phyloP scores from a whole-genome alignment of 164 flowering plant species.

The Vitis cinerea region DNA sequence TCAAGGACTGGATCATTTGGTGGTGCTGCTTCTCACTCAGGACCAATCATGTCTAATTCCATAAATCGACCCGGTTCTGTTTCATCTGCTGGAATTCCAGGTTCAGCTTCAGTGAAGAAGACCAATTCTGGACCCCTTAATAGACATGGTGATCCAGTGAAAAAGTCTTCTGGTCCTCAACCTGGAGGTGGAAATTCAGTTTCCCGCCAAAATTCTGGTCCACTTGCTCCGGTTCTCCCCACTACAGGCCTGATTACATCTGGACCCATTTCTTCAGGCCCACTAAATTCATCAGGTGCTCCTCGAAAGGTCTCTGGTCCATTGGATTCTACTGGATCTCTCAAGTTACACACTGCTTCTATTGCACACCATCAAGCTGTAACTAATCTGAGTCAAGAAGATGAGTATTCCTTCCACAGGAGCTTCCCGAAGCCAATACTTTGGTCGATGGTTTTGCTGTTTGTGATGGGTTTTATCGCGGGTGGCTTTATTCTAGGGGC shows the following conservation, averaged over 20 bases:
- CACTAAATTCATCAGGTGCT: slow-evolving; percentile 83
- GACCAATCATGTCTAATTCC: slow-evolving; percentile 64
- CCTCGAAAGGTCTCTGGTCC: slow-evolving; percentile 86
- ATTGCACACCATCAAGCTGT: slow-evolving; percentile 80
- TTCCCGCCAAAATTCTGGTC: slow-evolving; percentile 90
- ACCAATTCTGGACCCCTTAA: slow-evolving; percentile 92
- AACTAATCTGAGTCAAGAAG: slow-evolving; percentile 75
- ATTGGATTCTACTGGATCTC: slow-evolving; percentile 62
- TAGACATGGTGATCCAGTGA: slow-evolving; percentile 78
- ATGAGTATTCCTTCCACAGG: slow-evolving; percentile 67
- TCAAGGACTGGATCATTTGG: slow-evolving; percentile 89
- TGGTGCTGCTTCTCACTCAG: slow-evolving; percentile 83
- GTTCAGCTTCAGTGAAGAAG: slow-evolving; percentile 67
- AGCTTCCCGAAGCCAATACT: slow-evolving; percentile 73
- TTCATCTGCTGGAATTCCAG: slow-evolving; percentile 46
- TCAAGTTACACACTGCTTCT: slow-evolving; percentile 56
- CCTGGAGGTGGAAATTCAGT: slow-evolving; percentile 51
- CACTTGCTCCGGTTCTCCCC: slow-evolving; percentile 77
- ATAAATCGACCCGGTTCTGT: slow-evolving; percentile 54
- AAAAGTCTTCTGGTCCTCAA: slow-evolving; percentile 93
- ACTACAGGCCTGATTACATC: slow-evolving; percentile 94
- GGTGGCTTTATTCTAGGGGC: slow-evolving; percentile 97
- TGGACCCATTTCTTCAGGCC: slow-evolving; percentile 89
- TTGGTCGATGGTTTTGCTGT: slow-evolving; percentile 71
- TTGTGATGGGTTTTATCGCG: slow-evolving; percentile 92